Base-by-base conservation (phyloP, 2,329 filamentous ascomycete species). In the Alternaria infectoria region DNA sequence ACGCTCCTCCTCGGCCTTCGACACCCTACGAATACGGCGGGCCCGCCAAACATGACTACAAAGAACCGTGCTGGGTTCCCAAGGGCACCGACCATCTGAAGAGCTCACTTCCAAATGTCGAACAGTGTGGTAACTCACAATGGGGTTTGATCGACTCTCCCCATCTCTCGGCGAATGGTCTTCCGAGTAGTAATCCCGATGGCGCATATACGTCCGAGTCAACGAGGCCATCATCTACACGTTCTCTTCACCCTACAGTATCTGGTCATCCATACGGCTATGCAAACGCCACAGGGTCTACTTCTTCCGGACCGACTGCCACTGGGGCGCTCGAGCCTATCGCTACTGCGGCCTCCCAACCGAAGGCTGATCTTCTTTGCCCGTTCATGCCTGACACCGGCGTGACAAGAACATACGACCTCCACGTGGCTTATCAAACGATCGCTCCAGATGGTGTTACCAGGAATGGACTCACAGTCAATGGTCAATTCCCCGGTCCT, bases 401-500 rank as follows among this genome's bases (percentile, higher is more conserved):
- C 49, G 69, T 78, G 1, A 78, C 75, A 4, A 68, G 76, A 5
- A 72, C 72, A 10, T 78, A 76, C 19, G 68, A 77, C 43, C 58
- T 76, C 5, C 63, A 69, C 17, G 64, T 74, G 4, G 64, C 73
- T 23, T 74, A 75, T 57, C 72, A 76, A 30, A 75, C 72, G 1
- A 72, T 74, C 49, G 68, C 73, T 19, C 75, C 75, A 3, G 74
- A 77, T 65, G 73, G 75, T 59, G 71, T 76, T 12, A 69, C 66
- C 2, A 69, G 71, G 23, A 70, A 75, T 21, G 74, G 70, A 5
- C 19, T 77, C n/a, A 68, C 69, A 0, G 59, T 77, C 36, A 77
- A 78, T 45, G 75, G 74, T 2, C 70, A 75, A 49, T 78, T 69
- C n/a, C 76, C 76, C 6, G 76, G 75, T 10, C 75, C 76, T 12